These are phyloP conservation scores for Botrytis fabae DNA, from an alignment of 2,329 filamentous ascomycete genomes.

Conservation along the genomic window DNA sequence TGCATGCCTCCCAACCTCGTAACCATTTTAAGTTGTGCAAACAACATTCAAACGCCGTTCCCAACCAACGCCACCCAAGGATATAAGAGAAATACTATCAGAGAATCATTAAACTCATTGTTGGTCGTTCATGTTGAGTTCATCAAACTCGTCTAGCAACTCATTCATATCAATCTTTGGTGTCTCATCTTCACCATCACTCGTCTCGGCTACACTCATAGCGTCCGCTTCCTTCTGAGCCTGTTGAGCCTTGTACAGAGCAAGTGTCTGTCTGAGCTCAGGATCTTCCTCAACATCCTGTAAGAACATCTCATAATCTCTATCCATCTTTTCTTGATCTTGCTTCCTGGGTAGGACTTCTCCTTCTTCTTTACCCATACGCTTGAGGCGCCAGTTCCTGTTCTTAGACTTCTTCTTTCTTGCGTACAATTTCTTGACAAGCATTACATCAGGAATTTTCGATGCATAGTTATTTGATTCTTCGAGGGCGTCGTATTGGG, in stretches of 20 bases:
- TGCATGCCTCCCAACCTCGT: slow-evolving; percentile 4
- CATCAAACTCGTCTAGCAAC: slow-evolving; percentile 89
- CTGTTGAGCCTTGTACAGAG: slow-evolving; percentile 72
- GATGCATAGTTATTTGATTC: slow-evolving; percentile 72
- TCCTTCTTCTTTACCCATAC: slow-evolving; percentile 86
- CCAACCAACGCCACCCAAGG: slow-evolving; percentile 21
- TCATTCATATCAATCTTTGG: slow-evolving; percentile 77
- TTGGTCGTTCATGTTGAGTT: slow-evolving; percentile 62
- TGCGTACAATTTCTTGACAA: slow-evolving; percentile 96
- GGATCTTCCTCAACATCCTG: slow-evolving; percentile 94
- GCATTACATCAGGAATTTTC: slow-evolving; percentile 83
- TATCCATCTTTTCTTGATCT: slow-evolving; percentile 84
- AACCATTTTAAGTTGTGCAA: slow-evolving; percentile 16
- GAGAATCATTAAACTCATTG: slow-evolving; percentile 22
- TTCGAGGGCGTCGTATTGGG: slow-evolving; percentile 80
- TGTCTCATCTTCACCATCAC: slow-evolving; percentile 61
- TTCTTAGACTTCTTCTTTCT: slow-evolving; percentile 79
- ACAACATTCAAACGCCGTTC: slow-evolving; percentile 17
- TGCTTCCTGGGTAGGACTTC: slow-evolving; percentile 84
- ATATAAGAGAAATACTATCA: slow-evolving; percentile 20
- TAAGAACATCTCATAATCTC: slow-evolving; percentile 96
- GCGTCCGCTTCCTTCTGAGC: slow-evolving; percentile 55
- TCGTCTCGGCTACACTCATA: slow-evolving; percentile 67
- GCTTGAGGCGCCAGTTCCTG: slow-evolving; percentile 92
- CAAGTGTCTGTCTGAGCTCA: slow-evolving; percentile 80